Evolutionary conservation across 768 basidiomycete species (phyloP).

Genomic region (Lactarius hengduanensis): DNA sequence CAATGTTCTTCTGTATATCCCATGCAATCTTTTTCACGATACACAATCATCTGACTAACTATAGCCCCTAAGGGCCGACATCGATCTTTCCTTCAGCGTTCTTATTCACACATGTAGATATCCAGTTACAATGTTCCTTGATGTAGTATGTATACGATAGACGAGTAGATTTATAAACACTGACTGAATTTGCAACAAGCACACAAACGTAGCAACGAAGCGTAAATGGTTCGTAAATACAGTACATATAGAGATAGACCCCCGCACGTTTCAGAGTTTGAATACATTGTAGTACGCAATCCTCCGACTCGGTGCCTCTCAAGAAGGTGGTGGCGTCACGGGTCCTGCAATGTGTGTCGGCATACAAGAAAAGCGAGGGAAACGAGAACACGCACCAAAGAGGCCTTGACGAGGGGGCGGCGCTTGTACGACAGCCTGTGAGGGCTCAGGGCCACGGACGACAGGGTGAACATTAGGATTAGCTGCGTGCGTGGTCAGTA

Average conservation of each 20-base stretch:
- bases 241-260: neutral
- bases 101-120: neutral
- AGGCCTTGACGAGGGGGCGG: slow-evolving; percentile 60
- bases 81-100: neutral
- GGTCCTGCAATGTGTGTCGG: slow-evolving; percentile 31
- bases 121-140: slow-evolving; percentile 5
- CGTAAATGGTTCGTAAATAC: slow-evolving; percentile 1
- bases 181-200: slow-evolving; percentile 5
- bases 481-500: slow-evolving; percentile 40
- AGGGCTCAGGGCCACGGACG: slow-evolving; percentile 39
- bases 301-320: neutral
- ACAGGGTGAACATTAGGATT: slow-evolving; percentile 61
- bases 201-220: slow-evolving; percentile 1
- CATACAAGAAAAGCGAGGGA: too few relatives aligned
- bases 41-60: neutral
- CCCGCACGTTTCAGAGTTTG: neutral
- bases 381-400: slow-evolving; percentile 50
- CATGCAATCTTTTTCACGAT: slow-evolving; percentile 1
- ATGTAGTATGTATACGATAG: neutral
- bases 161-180: neutral
- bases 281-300: neutral
- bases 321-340: slow-evolving; percentile 35
- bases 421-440: slow-evolving; percentile 36
- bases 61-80: neutral
- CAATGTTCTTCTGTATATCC: slow-evolving; percentile 6